These are phyloP conservation scores for Biscogniauxia marginata DNA, from an alignment of 2,329 filamentous ascomycete species.

Conservation along the genomic window DNA sequence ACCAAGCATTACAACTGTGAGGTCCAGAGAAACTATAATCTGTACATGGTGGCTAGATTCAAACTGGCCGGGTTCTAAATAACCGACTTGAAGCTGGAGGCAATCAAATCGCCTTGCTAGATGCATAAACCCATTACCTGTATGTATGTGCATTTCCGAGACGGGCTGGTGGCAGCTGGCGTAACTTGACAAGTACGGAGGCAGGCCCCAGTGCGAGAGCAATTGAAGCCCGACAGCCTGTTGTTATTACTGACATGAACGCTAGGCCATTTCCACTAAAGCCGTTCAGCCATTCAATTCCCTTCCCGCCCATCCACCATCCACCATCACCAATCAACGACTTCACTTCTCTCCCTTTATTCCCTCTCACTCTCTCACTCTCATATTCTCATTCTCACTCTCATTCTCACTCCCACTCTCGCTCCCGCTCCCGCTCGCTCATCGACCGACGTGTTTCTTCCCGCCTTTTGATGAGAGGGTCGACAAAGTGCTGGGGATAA, in stretches of 20 bases:
- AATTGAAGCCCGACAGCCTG: not conserved
- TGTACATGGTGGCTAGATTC: no score
- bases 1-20: no score
- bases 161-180: no score
- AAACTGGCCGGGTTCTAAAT: no score
- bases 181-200: no score
- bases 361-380: not conserved
- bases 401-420: constrained; percentile 2
- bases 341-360: not conserved
- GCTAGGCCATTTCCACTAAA: not conserved
- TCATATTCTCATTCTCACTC: constrained; percentile 1
- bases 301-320: not conserved
- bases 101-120: no score
- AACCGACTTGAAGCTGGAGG: no score
- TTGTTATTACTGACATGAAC: not conserved
- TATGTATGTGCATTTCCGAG: no score
- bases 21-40: no score
- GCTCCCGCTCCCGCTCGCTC: not conserved
- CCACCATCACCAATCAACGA: not conserved
- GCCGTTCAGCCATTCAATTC: not conserved
- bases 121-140: no score
- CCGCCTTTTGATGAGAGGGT: not conserved
- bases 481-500: not conserved
- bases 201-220: no score
- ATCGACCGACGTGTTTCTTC: not conserved